phyloP scores from a whole-genome alignment of 2,329 filamentous ascomycete species.

The Nigrospora osmanthi region DNA sequence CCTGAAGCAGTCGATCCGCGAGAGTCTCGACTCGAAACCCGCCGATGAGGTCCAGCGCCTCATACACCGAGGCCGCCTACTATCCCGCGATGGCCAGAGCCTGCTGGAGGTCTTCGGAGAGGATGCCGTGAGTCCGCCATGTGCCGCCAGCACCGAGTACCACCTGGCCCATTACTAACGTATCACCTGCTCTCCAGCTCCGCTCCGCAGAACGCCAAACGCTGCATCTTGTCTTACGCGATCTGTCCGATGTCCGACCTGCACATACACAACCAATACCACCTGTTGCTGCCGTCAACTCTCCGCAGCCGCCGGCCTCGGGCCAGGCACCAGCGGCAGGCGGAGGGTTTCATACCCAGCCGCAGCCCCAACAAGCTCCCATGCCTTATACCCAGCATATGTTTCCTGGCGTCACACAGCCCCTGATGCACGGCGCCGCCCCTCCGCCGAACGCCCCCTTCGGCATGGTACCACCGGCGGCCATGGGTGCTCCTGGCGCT shows the following conservation, averaged over 20 bases:
- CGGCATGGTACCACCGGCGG: slow-evolving; percentile 9
- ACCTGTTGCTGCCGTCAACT: slow-evolving; percentile 2
- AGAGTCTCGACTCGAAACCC: slow-evolving; percentile 40
- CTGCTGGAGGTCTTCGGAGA: slow-evolving; percentile 49
- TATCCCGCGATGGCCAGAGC: slow-evolving; percentile 46
- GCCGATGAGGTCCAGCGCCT: slow-evolving; percentile 48
- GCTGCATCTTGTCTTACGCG: slow-evolving; percentile 24
- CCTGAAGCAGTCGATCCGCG: slow-evolving; percentile 51
- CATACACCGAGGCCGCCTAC: slow-evolving; percentile 51
- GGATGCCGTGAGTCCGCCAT: slow-evolving; percentile 34
- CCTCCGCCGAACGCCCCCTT: slow-evolving; percentile 12
- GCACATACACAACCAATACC: slow-evolving; percentile 8
- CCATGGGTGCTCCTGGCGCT: background rate
- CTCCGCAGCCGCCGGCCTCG: slow-evolving; percentile 2
- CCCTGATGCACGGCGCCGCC: slow-evolving; percentile 5
- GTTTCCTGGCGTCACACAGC: slow-evolving; percentile 4
- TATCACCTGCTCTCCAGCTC: background rate
- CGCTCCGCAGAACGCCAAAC: slow-evolving; percentile 13
- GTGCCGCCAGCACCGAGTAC: background rate
- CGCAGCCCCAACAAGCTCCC: slow-evolving; percentile 4
- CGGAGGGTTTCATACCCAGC: slow-evolving; percentile 6
- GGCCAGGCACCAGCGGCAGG: slow-evolving; percentile 11
- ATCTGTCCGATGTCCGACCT: slow-evolving; percentile 15
- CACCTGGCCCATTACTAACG: background rate
- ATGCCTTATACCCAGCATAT: slow-evolving; percentile 5